Conservation (phyloP, 2,329 filamentous ascomycete species). For the Leptoxyphium fumago region DNA sequence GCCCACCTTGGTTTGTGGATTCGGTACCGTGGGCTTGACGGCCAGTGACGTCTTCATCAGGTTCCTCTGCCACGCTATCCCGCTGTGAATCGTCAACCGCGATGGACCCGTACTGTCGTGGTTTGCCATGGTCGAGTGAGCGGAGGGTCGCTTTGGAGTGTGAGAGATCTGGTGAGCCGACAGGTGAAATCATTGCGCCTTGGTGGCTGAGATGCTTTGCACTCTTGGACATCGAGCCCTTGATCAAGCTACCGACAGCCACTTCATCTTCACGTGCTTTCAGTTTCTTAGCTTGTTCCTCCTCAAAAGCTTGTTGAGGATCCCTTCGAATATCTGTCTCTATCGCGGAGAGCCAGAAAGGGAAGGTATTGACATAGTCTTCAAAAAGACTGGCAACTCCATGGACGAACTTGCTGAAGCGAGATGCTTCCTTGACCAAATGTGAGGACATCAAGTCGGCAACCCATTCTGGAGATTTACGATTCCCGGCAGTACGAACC, state of each 20-base stretch:
- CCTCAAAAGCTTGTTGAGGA: conserved; percentile 76
- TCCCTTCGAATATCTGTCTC: conserved; percentile 91
- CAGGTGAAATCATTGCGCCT: conserved; percentile 50
- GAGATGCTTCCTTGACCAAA: conserved; percentile 73
- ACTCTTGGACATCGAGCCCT: conserved; percentile 26
- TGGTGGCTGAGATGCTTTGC: conserved; percentile 28
- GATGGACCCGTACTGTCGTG: conserved; percentile 1
- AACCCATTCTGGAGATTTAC: conserved; percentile 70
- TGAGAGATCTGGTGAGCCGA: conserved; percentile 40
- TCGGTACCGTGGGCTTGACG: conserved; percentile 18
- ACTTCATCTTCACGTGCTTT: conserved; percentile 75
- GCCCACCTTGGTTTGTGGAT: conserved; percentile 30
- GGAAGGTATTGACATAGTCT: conserved; percentile 84
- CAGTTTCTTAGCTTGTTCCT: conserved; percentile 72
- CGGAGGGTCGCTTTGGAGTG: conserved; percentile 30
- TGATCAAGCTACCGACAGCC: conserved; percentile 73
- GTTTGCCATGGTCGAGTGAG: conserved; percentile 27
- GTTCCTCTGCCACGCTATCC: conserved; percentile 25
- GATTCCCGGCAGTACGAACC: conserved; percentile 37
- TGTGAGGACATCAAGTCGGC: conserved; percentile 86
- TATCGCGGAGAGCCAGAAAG: conserved; percentile 87
- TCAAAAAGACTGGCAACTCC: conserved; percentile 86
- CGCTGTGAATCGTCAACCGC: conserved; percentile 5
- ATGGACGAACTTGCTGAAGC: conserved; percentile 95
- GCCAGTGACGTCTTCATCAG: conserved; percentile 36